Conservation (phyloP, 805 yeast species). For the Isabelozyma pseudorhagii region DNA sequence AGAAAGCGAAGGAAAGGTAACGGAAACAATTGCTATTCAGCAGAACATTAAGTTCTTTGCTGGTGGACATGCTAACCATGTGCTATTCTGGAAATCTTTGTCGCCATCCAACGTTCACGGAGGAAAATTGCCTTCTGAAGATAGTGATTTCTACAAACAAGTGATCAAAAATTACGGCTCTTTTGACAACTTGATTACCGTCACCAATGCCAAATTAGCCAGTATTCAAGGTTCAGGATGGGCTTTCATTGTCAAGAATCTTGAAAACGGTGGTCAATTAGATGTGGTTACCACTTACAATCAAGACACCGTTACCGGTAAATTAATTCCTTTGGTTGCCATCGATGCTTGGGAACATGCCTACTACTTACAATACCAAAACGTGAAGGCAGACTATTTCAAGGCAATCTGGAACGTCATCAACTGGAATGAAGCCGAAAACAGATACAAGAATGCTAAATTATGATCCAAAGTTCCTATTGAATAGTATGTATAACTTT, state of each 20-base stretch:
- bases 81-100: slow-evolving; percentile 48
- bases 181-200: slow-evolving; percentile 37
- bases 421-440: slow-evolving; percentile 50
- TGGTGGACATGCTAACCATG: slow-evolving; percentile 51
- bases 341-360: slow-evolving; percentile 58
- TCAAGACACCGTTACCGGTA: slow-evolving; percentile 47
- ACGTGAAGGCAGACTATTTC: slow-evolving; percentile 48
- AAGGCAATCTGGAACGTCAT: slow-evolving; percentile 50
- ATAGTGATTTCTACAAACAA: slow-evolving; percentile 36
- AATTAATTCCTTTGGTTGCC: slow-evolving; percentile 44
- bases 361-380: slow-evolving; percentile 51
- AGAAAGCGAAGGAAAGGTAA: slow-evolving; percentile 36
- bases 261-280: slow-evolving; percentile 38
- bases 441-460: slow-evolving; percentile 24
- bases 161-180: slow-evolving; percentile 44
- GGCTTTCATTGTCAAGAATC: slow-evolving; percentile 49
- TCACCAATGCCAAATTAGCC: slow-evolving; percentile 42
- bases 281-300: slow-evolving; percentile 45
- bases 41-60: slow-evolving; percentile 48
- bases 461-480: no score
- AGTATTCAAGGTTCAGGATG: slow-evolving; percentile 54
- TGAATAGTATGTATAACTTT: no score
- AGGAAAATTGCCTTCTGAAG: slow-evolving; percentile 56
- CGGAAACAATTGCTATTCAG: slow-evolving; percentile 40
- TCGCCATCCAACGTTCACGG: slow-evolving; percentile 45